phyloP scores from a whole-genome alignment of 306 rosid species.

The Cicer pinnatifidum region DNA sequence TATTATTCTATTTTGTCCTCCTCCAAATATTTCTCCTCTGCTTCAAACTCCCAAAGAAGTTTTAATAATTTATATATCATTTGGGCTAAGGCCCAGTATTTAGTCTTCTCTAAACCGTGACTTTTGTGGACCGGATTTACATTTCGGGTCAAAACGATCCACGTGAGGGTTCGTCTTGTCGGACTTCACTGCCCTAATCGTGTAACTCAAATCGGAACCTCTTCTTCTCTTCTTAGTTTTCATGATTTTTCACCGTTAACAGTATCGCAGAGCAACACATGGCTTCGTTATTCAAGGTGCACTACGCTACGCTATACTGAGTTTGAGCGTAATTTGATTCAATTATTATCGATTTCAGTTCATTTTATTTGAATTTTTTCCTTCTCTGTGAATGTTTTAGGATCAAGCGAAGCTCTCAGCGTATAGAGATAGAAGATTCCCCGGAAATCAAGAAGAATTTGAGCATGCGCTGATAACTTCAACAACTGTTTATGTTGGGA shows the following conservation, averaged over 20 bases:
- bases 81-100: background rate
- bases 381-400: slow-evolving; percentile 42
- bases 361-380: background rate
- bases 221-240: background rate
- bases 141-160: slow-evolving; percentile 22
- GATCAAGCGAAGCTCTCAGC: slow-evolving; percentile 82
- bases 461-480: slow-evolving; percentile 75
- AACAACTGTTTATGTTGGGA: slow-evolving; percentile 74
- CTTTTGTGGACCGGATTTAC: background rate
- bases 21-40: too few relatives aligned
- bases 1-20: too few relatives aligned
- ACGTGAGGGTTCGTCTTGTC: background rate
- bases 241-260: slow-evolving; percentile 5
- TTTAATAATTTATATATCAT: too few relatives aligned
- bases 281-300: slow-evolving; percentile 71
- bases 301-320: background rate
- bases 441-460: slow-evolving; percentile 86
- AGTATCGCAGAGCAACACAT: slow-evolving; percentile 36
- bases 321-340: background rate
- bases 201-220: background rate
- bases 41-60: too few relatives aligned
- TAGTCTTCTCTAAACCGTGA: background rate
- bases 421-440: slow-evolving; percentile 84
- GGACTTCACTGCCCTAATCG: slow-evolving; percentile 38
- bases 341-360: background rate